Base-by-base conservation (phyloP, 1,284 basidiomycete genomes). In the Cutaneotrichosporon cutaneum region DNA sequence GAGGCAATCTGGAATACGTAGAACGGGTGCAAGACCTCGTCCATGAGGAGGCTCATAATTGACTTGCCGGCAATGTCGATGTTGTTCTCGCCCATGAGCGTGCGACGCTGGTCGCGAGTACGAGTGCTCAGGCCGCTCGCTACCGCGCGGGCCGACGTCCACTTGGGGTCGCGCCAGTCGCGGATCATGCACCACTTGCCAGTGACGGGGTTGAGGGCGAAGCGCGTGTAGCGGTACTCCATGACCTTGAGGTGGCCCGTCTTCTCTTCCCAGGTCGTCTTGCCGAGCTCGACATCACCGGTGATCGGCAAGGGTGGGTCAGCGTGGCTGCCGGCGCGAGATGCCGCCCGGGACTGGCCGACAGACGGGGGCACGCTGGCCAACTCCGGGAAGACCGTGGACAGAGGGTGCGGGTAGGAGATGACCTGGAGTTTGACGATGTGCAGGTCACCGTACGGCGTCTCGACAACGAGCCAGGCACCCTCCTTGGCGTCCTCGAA, bases 1-100 rank as follows among this genome's bases (percentile, higher is more conserved):
- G 93, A 96, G 54, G 94, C 94, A 68, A 99, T 89, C 84, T 99
- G 96, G 78, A 99, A 99, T 60, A 99, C 90, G 74, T 96, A 97
- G 80, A 97, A 97, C 0, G 94, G 94, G 75, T 97, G 94, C 35
- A 97, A 88, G 56, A 94, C 85, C 84, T 97, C 96, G 70, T 99
- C 94, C 45, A 98, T 82, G 13, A 99, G 83, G 2, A 99, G 84
- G 26, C 86, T 83, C n/a, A 87, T 68, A 1, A 89, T 86, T 0
- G 90, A 88, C 79, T 96, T 97, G 16, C 87, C 90, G 70, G 90
- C 87, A 56, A 99, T 91, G 70, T 99, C 92, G 66, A 99, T 91
- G 56, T 89, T 82, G 74, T 99, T 99, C 32, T 82, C 80, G 4
- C 92, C 94, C 78, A 98, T 99, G 27, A 99, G 73, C 1, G 82